phyloP scores from a whole-genome alignment of 176 grass and related monocot species.

The Eleusine indica region DNA sequence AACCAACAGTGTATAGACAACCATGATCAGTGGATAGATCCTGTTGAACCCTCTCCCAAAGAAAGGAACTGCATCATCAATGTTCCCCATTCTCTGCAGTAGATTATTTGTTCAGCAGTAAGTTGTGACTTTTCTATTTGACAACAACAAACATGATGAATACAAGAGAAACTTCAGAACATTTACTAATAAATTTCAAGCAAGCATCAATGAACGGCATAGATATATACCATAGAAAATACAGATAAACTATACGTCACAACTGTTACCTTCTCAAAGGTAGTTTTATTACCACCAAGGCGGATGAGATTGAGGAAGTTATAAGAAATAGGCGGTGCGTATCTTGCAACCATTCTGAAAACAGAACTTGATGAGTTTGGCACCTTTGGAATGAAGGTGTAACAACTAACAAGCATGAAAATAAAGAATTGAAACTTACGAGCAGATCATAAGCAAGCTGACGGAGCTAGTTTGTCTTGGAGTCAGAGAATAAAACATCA shows the following conservation, averaged over 20 bases:
- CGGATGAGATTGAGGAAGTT: constrained; percentile 98
- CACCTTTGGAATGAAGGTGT: constrained; percentile 31
- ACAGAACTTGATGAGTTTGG: constrained; percentile 42
- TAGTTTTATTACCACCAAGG: constrained; percentile 91
- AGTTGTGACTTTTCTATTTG: constrained; percentile 26
- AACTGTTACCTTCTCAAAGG: constrained; percentile 84
- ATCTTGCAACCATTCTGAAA: constrained; percentile 99
- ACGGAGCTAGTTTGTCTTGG: constrained; percentile 94
- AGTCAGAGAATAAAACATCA: constrained; percentile 99
- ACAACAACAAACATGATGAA: constrained; percentile 4
- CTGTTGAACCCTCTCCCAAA: constrained; percentile 99
- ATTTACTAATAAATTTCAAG: constrained; percentile 22
- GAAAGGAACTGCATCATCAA: constrained; percentile 98
- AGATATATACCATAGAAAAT: constrained; percentile 14
- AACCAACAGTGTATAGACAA: constrained; percentile 93
- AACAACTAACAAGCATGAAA: constrained; percentile 20
- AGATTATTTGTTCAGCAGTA: constrained; percentile 30
- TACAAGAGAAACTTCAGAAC: background rate
- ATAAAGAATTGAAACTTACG: constrained; percentile 69
- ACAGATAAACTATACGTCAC: constrained; percentile 9
- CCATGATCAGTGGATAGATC: constrained; percentile 99
- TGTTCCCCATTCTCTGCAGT: constrained; percentile 98
- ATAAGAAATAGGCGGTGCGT: constrained; percentile 99
- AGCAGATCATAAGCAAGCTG: constrained; percentile 99
- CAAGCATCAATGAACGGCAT: background rate